These are phyloP conservation scores for Tolypocladium amazonense DNA, from an alignment of 2,329 filamentous ascomycete species.

Conservation along the genomic window DNA sequence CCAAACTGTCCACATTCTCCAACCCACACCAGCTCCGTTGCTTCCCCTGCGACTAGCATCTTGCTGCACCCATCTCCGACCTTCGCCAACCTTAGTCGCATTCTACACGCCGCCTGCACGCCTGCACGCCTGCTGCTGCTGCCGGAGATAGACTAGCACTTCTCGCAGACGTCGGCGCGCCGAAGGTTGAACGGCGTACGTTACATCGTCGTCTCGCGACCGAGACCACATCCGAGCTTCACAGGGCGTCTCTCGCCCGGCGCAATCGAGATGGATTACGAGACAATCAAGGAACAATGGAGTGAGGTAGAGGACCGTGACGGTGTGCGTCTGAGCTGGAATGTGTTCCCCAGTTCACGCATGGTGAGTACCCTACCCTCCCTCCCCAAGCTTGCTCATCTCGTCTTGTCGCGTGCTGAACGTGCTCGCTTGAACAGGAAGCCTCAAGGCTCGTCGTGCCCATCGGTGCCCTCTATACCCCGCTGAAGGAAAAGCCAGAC, in stretches of 20 bases:
- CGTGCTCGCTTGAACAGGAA: conserved; percentile 46
- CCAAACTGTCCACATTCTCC: conserved; percentile 4
- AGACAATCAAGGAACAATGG: conserved; percentile 90
- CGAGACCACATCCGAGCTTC: neutral
- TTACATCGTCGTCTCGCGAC: neutral
- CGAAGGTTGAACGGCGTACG: neutral
- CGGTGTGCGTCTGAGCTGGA: conserved; percentile 95
- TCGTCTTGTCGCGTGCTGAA: neutral
- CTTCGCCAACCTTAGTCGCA: neutral
- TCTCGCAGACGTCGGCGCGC: neutral
- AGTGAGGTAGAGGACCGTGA: conserved; percentile 93
- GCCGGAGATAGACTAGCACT: neutral
- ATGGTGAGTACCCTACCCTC: conserved; percentile 54
- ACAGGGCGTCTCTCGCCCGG: neutral
- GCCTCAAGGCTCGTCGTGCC: conserved; percentile 89
- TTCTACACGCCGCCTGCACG: neutral
- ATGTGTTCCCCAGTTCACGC: conserved; percentile 93
- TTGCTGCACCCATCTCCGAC: neutral
- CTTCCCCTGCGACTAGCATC: neutral
- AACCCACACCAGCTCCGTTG: neutral
- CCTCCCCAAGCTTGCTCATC: neutral
- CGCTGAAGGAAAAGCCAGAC: conserved; percentile 87
- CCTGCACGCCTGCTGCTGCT: neutral
- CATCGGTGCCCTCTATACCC: conserved; percentile 91
- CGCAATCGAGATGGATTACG: conserved; percentile 64